Percentiles rank a stretch among this genome's conserved stretches.
Evolutionary conservation across 768 basidiomycete species (phyloP).

Genomic region (Thelephora ganbajun): DNA sequence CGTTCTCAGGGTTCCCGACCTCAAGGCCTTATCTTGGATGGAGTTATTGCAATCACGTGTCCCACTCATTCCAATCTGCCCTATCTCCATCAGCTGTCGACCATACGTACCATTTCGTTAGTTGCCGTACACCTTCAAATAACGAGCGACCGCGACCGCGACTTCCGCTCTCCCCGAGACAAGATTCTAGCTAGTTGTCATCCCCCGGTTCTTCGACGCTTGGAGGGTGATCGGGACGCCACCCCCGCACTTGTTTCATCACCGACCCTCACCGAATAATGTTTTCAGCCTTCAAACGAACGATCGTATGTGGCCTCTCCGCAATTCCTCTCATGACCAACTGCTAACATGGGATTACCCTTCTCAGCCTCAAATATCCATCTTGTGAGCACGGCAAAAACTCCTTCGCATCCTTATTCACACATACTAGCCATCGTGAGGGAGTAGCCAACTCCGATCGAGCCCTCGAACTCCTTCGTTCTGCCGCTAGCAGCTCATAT

Average conservation of each 20-base stretch:
- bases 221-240: too few species aligned
- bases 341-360: background rate
- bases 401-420: background rate
- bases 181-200: too few species aligned
- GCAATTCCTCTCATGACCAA: slow-evolving; percentile 1
- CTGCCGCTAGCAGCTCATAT: slow-evolving; percentile 46
- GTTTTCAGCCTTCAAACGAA: slow-evolving; percentile 25
- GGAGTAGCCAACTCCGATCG: slow-evolving; percentile 49
- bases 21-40: too few species aligned
- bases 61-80: too few species aligned
- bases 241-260: background rate
- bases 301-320: slow-evolving; percentile 14
- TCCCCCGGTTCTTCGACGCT: too few species aligned
- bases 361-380: slow-evolving; percentile 42
- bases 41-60: too few species aligned
- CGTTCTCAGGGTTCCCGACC: too few species aligned
- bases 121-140: too few species aligned
- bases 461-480: slow-evolving; percentile 45
- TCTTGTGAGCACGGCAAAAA: slow-evolving; percentile 31
- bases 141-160: too few species aligned
- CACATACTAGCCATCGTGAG: slow-evolving; percentile 39
- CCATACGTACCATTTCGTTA: too few species aligned
- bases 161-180: too few species aligned
- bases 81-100: too few species aligned
- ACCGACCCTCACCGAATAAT: slow-evolving; percentile 7